phyloP scores from a whole-genome alignment of 2,329 filamentous ascomycete genomes.

The Aureobasidium sp. region DNA sequence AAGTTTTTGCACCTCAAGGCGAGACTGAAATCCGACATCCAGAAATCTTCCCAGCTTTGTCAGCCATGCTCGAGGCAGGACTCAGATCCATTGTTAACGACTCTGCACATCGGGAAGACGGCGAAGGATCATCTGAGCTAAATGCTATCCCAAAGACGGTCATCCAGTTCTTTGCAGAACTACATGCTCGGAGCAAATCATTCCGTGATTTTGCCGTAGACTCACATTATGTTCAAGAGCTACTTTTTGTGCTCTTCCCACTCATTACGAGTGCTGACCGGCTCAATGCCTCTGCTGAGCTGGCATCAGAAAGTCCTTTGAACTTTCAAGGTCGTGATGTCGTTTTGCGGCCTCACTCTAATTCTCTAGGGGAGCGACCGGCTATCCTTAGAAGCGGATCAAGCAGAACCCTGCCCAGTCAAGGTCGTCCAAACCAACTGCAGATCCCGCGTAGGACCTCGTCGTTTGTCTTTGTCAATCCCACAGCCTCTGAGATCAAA shows the following conservation, averaged over 20 bases:
- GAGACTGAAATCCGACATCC: slow-evolving; percentile 63
- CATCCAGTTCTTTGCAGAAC: slow-evolving; percentile 68
- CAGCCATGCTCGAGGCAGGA: slow-evolving; percentile 79
- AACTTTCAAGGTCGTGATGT: slow-evolving; percentile 83
- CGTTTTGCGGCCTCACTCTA: slow-evolving; percentile 68
- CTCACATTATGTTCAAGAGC: slow-evolving; percentile 73
- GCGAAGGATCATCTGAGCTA: slow-evolving; percentile 39
- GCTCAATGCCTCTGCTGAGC: slow-evolving; percentile 74
- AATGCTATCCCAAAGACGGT: slow-evolving; percentile 65
- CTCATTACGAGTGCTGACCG: slow-evolving; percentile 80
- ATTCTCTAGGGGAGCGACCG: slow-evolving; percentile 47
- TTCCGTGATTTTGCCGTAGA: slow-evolving; percentile 78
- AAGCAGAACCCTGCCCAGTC: slow-evolving; percentile 28
- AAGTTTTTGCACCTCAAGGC: slow-evolving; percentile 57
- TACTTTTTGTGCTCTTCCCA: slow-evolving; percentile 77
- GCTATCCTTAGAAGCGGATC: slow-evolving; percentile 66
- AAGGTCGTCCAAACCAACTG: slow-evolving; percentile 35
- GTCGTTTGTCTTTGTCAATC: slow-evolving; percentile 82
- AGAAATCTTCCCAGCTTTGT: slow-evolving; percentile 72
- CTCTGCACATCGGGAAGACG: slow-evolving; percentile 26
- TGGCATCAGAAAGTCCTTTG: slow-evolving; percentile 74
- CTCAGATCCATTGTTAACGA: slow-evolving; percentile 58
- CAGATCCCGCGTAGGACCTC: slow-evolving; percentile 70
- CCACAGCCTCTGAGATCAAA: slow-evolving; percentile 52
- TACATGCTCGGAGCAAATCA: slow-evolving; percentile 66